Conservation (phyloP, 2,329 filamentous ascomycete genomes). For the Hymenoscyphus linearis region DNA sequence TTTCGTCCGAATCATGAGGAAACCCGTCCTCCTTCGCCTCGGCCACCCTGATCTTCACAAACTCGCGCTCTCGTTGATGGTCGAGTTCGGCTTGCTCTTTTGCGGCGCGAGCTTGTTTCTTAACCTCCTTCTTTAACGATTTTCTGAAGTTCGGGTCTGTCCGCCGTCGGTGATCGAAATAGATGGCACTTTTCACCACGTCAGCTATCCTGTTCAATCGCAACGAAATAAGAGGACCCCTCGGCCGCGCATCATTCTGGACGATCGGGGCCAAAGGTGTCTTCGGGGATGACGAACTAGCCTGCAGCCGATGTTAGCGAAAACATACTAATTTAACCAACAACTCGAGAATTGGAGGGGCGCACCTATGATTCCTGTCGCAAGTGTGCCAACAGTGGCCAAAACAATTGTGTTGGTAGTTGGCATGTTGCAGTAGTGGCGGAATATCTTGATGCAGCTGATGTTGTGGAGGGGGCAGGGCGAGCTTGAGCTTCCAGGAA, state of each 20-base stretch:
- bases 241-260: neutral
- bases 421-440: constrained; percentile 34
- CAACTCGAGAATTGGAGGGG: constrained; percentile 1
- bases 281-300: constrained; percentile 6
- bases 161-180: constrained; percentile 64
- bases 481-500: constrained; percentile 1
- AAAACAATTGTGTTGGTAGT: constrained; percentile 52
- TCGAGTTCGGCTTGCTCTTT: constrained; percentile 67
- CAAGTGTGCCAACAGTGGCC: constrained; percentile 55
- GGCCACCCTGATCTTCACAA: constrained; percentile 70
- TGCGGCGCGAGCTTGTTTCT: constrained; percentile 62
- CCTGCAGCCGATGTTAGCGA: constrained; percentile 5
- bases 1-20: constrained; percentile 84
- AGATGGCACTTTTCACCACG: constrained; percentile 48
- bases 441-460: neutral
- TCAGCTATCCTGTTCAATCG: constrained; percentile 15
- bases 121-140: constrained; percentile 68
- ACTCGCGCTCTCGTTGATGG: constrained; percentile 61
- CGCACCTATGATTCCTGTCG: constrained; percentile 56
- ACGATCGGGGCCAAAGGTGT: neutral
- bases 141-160: constrained; percentile 61
- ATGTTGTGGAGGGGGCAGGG: neutral
- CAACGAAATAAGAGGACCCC: neutral
- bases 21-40: constrained; percentile 87
- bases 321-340: neutral